Percentiles rank a stretch among this genome's conserved stretches.
These are phyloP conservation scores for Trichoderma sp. DNA, from an alignment of 2,329 filamentous ascomycete genomes.

Conservation along the genomic window DNA sequence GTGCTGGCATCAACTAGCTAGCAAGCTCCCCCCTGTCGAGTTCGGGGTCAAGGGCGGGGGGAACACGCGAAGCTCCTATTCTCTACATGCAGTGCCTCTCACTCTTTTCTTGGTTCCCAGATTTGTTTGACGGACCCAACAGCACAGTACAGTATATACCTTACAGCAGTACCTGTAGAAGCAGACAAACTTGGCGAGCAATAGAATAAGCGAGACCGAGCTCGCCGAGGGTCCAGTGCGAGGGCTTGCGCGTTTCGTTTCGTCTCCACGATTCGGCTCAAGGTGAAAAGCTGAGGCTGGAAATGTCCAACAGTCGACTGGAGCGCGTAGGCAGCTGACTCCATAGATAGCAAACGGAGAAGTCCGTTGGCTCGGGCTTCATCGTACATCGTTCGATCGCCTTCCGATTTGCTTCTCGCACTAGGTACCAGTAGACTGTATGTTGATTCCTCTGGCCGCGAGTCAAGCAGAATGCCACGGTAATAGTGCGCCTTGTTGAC, in stretches of 20 bases:
- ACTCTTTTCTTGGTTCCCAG: neutral
- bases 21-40: neutral
- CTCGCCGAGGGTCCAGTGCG: neutral
- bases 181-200: neutral
- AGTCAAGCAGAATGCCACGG: constrained; percentile 2
- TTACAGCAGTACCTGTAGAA: neutral
- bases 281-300: neutral
- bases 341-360: constrained; percentile 15
- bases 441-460: neutral
- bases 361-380: constrained; percentile 7
- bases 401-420: neutral
- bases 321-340: neutral
- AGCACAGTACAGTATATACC: neutral
- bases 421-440: neutral
- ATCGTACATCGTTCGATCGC: constrained; percentile 9
- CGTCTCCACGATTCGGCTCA: constrained; percentile 18
- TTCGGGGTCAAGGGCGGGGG: neutral
- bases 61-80: constrained; percentile 15
- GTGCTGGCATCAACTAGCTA: neutral
- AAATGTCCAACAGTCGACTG: neutral
- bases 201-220: constrained; percentile 9
- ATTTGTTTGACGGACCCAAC: neutral
- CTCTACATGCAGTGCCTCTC: neutral
- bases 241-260: constrained; percentile 16
- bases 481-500: neutral